Conservation (phyloP, 768 basidiomycete species). For the Psilocybe tampanensis region DNA sequence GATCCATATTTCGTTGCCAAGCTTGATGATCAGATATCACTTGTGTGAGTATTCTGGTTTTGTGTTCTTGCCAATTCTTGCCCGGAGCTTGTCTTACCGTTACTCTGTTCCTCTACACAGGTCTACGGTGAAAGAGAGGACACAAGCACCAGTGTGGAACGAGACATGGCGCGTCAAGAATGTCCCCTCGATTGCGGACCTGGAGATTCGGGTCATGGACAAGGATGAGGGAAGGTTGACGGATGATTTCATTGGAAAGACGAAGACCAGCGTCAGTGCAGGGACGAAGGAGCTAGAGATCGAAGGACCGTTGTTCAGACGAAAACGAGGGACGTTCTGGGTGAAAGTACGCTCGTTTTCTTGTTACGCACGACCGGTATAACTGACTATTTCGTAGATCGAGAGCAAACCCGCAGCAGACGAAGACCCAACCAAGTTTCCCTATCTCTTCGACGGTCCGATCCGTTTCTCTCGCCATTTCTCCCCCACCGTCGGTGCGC, state of each 20-base stretch:
- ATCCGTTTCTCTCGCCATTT: slow-evolving; percentile 71
- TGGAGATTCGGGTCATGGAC: slow-evolving; percentile 66
- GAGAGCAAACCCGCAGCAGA: slow-evolving; percentile 49
- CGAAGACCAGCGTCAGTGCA: slow-evolving; percentile 50
- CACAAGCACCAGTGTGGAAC: slow-evolving; percentile 72
- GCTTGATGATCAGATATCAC: slow-evolving; percentile 63
- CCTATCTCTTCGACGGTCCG: slow-evolving; percentile 75
- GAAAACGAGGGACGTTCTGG: slow-evolving; percentile 65
- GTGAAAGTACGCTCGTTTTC: slow-evolving; percentile 55
- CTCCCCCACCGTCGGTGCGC: slow-evolving; percentile 66
- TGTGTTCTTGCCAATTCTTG: not conserved
- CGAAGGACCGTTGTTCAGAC: slow-evolving; percentile 50
- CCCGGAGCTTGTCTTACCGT: no score
- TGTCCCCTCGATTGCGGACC: slow-evolving; percentile 62
- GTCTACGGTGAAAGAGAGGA: slow-evolving; percentile 62
- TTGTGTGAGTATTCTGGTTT: slow-evolving; percentile 47
- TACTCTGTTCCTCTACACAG: slow-evolving; percentile 44
- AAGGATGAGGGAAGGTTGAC: slow-evolving; percentile 61
- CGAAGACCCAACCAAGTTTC: slow-evolving; percentile 37
- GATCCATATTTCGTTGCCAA: slow-evolving; percentile 77
- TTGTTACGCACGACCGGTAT: not conserved
- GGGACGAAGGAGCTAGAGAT: slow-evolving; percentile 72
- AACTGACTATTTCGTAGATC: slow-evolving; percentile 42
- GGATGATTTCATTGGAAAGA: slow-evolving; percentile 69
- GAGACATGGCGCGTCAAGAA: slow-evolving; percentile 75